Evolutionary conservation across 371 early-diverging fungal genomes (phyloP).

Genomic region (Sporodiniella umbellata): DNA sequence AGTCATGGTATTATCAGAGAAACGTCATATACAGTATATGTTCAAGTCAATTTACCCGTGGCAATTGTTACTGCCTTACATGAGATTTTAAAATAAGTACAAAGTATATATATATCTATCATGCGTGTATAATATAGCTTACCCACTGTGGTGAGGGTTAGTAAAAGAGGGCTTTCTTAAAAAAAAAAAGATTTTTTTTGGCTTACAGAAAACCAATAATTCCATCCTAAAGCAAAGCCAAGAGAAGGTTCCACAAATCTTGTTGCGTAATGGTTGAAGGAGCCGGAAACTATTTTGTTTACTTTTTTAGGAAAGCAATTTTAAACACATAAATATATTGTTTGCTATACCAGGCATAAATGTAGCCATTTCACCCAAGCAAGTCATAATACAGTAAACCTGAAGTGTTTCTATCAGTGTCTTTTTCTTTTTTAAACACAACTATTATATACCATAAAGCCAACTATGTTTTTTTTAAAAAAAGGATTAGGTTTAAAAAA

Average conservation of each 20-base stretch:
- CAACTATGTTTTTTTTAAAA: slow-evolving; percentile 25
- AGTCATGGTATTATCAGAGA: not conserved
- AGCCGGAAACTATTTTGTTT: slow-evolving; percentile 58
- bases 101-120: too few relatives aligned
- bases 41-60: slow-evolving; percentile 17
- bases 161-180: too few relatives aligned
- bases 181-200: not conserved
- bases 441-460: slow-evolving; percentile 34
- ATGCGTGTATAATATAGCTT: slow-evolving; percentile 11
- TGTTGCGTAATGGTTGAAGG: slow-evolving; percentile 79
- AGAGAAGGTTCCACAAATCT: slow-evolving; percentile 83
- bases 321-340: too few relatives aligned
- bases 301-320: not conserved
- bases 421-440: not conserved
- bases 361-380: slow-evolving; percentile 86
- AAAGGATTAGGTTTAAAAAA: slow-evolving; percentile 2
- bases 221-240: slow-evolving; percentile 73
- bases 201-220: slow-evolving; percentile 52
- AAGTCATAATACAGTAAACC: slow-evolving; percentile 80
- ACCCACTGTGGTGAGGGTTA: slow-evolving; percentile 42
- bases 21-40: not conserved
- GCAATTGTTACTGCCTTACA: slow-evolving; percentile 34
- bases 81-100: not conserved
- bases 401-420: slow-evolving; percentile 15
- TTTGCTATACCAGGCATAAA: slow-evolving; percentile 43